Conservation (phyloP, 108 stramenopile species). For the Conticribra weissflogii region DNA sequence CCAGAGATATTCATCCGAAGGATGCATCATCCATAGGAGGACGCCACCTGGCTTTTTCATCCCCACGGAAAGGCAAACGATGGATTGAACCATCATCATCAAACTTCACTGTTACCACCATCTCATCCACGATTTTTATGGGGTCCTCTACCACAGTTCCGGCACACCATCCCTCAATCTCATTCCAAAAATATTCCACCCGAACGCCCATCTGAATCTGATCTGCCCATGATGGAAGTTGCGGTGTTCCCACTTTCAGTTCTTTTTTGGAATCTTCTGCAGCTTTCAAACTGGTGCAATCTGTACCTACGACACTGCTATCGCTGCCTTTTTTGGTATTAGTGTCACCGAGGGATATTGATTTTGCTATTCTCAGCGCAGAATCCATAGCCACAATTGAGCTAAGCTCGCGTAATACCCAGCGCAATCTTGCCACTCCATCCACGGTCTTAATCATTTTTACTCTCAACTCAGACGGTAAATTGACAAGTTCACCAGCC, state of each 20-base stretch:
- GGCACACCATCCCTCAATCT: conserved; percentile 73
- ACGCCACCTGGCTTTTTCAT: conserved; percentile 88
- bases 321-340: not conserved
- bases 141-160: conserved; percentile 81
- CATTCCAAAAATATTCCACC: conserved; percentile 86
- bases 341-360: conserved; percentile 24
- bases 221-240: conserved; percentile 74
- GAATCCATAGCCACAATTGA: conserved; percentile 58
- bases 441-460: conserved; percentile 59
- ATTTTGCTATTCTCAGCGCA: conserved; percentile 61
- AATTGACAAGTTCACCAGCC: conserved; percentile 74
- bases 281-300: conserved; percentile 49
- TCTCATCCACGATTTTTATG: conserved; percentile 69
- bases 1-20: too few relatives aligned
- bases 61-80: conserved; percentile 67
- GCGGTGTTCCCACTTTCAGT: conserved; percentile 74
- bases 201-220: conserved; percentile 64
- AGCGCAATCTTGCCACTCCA: conserved; percentile 62
- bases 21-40: conserved; percentile 43
- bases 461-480: conserved; percentile 53
- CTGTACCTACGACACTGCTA: not conserved
- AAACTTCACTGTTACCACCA: conserved; percentile 73
- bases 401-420: conserved; percentile 54
- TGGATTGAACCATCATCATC: conserved; percentile 79
- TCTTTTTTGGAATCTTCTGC: conserved; percentile 58